Percentiles rank a stretch among this genome's conserved stretches.
Conservation (phyloP, 306 rosid genomes). For the Sicyos edulis region DNA sequence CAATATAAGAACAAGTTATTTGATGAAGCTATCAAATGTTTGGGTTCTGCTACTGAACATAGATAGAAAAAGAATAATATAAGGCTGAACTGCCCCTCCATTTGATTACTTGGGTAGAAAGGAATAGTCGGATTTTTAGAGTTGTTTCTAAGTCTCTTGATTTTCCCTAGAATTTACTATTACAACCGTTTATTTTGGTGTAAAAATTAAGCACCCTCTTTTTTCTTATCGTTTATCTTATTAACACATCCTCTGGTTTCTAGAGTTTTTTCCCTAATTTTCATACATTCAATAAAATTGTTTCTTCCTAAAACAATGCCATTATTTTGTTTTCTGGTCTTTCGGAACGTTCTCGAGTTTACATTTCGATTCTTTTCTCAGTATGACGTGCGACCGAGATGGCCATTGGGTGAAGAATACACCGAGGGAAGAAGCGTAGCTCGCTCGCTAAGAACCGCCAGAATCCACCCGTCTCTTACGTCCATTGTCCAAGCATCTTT, state of each 20-base stretch:
- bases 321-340: not conserved
- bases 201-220: no score
- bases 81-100: not conserved
- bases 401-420: slow-evolving; percentile 91
- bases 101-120: no score
- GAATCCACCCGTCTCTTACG: slow-evolving; percentile 87
- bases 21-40: slow-evolving; percentile 6
- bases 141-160: no score
- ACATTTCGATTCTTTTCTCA: slow-evolving; percentile 24
- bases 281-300: no score
- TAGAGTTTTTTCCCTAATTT: no score
- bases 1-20: not conserved
- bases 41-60: not conserved
- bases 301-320: not conserved
- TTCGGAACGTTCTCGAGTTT: slow-evolving; percentile 6
- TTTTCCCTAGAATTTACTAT: no score
- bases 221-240: no score
- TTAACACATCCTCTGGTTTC: no score
- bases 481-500: slow-evolving; percentile 70
- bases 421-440: slow-evolving; percentile 77
- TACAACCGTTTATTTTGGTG: no score
- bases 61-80: not conserved
- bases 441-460: slow-evolving; percentile 70
- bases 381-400: slow-evolving; percentile 86
- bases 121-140: no score